Conservation (phyloP, 1,284 basidiomycete genomes). For the Ustilago loliicola region DNA sequence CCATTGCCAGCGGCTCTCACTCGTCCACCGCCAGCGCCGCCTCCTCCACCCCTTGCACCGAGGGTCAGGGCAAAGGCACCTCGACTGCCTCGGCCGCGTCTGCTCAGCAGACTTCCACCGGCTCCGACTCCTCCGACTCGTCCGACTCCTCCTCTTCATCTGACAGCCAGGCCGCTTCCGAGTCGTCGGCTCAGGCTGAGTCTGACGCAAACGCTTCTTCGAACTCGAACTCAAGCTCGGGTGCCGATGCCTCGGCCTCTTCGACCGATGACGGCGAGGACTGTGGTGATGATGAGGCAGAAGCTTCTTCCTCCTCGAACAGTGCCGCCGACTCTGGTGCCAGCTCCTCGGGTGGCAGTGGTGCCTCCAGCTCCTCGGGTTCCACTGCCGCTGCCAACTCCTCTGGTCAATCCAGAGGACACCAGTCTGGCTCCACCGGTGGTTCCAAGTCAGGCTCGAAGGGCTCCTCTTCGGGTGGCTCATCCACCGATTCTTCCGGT, state of each 20-base stretch:
- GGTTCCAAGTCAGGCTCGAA: conserved; percentile 12
- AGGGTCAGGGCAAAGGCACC: conserved; percentile 5
- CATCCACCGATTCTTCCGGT: conserved; percentile 4
- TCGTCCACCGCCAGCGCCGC: neutral
- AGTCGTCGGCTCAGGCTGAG: conserved; percentile 3
- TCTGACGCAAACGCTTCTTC: conserved; percentile 4
- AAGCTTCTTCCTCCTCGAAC: neutral
- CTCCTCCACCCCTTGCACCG: conserved; percentile 12
- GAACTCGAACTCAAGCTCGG: neutral
- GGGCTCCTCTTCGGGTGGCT: conserved; percentile 4
- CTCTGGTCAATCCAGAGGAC: conserved; percentile 2
- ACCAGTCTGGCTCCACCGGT: conserved; percentile 17
- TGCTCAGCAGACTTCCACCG: conserved; percentile 21
- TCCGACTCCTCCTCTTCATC: conserved; percentile 3
- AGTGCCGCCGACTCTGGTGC: conserved; percentile 13
- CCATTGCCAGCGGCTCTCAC: conserved; percentile 14
- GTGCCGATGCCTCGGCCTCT: conserved; percentile 7
- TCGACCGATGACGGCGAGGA: conserved; percentile 6
- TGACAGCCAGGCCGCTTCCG: conserved; percentile 19
- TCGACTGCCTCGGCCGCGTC: conserved; percentile 13
- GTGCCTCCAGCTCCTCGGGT: conserved; percentile 1
- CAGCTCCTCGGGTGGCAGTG: neutral
- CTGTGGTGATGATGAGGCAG: conserved; percentile 14
- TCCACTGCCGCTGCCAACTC: conserved; percentile 16
- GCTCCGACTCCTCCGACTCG: conserved; percentile 12